Base-by-base conservation (phyloP, 306 rosid genomes). In the Fragaria nilgerrensis region DNA sequence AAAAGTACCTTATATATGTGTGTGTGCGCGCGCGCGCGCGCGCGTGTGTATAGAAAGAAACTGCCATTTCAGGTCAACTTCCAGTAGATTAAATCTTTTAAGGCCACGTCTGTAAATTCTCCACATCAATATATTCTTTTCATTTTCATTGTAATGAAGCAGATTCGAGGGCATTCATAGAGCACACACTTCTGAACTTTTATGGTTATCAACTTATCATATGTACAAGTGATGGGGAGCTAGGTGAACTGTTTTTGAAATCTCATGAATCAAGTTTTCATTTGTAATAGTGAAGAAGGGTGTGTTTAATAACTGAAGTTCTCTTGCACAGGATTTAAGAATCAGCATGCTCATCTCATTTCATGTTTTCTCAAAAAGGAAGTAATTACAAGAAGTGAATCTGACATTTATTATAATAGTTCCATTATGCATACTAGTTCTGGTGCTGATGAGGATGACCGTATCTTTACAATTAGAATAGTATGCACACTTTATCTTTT, bases 381-480 rank as follows among this genome's bases (percentile, higher is more conserved):
- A 23, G 23, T 62, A n/a, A 11, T 22, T 12, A 10, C 20, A 13
- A 48, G 56, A 36, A 14, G 23, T 12, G 61, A 48, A 74, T 27
- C 23, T 9, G 16, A 29, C 55, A 27, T 75, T 63, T 37, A 45
- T 22, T 23, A 23, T 7, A 41, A 41, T 41, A 41, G 44, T 41
- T 41, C 44, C 44, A 7, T 41, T 41, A 6, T 41, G 44, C 44
- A 41, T 7, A 41, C 44, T 7, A 41, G 92, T 7, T 93, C 84
- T 22, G 96, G 77, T 29, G 98, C 93, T 25, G 97, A 94, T 70
- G 98, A 95, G n/a, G 98, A 95, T 53, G 98, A 95, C 79, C 7
- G 41, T 37, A 37, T 37, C 97, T 95, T 55, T 95, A 95, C 88
- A 92, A 78, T 85, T 95, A 90, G 89, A 19, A 72, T 20, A 16